These are phyloP conservation scores for Bjerkandera adusta DNA, from an alignment of 1,284 basidiomycete species.

Conservation along the genomic window DNA sequence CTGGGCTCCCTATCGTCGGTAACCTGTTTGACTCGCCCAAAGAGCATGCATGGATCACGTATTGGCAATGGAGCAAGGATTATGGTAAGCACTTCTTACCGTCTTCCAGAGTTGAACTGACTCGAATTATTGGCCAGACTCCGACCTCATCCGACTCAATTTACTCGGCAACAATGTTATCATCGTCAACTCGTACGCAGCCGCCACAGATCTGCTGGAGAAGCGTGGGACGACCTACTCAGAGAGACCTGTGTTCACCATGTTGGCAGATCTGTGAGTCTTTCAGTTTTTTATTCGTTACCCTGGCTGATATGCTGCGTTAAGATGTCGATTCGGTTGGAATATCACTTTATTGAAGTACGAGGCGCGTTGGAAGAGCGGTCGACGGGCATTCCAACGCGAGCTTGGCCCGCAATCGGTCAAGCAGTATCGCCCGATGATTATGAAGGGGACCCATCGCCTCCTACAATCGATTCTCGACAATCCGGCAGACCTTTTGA, in stretches of 20 bases:
- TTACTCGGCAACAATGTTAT: no score
- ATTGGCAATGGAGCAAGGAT: conserved; percentile 7
- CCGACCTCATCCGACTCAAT: no score
- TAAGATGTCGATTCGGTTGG: conserved; percentile 29
- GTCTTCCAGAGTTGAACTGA: no score
- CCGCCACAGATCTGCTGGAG: no score
- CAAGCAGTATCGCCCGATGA: conserved; percentile 21
- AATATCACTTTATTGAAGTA: conserved; percentile 27
- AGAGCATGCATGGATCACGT: conserved; percentile 8
- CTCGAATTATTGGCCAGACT: no score
- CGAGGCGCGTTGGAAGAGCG: conserved; percentile 23
- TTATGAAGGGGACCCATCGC: no score
- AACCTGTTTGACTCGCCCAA: conserved; percentile 14
- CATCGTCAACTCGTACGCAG: no score
- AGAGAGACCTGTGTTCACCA: not conserved
- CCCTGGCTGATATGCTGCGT: not conserved
- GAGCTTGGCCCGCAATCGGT: conserved; percentile 24
- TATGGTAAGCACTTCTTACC: conserved; percentile 9
- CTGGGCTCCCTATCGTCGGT: conserved; percentile 14
- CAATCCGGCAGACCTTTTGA: no score
- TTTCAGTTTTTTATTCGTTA: not conserved
- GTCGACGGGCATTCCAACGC: conserved; percentile 25
- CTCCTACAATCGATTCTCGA: no score
- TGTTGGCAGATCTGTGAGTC: conserved; percentile 3
- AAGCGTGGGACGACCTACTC: no score